Conservation (phyloP, 371 early-diverging fungal species). For the Dinochytrium kinnereticum region DNA sequence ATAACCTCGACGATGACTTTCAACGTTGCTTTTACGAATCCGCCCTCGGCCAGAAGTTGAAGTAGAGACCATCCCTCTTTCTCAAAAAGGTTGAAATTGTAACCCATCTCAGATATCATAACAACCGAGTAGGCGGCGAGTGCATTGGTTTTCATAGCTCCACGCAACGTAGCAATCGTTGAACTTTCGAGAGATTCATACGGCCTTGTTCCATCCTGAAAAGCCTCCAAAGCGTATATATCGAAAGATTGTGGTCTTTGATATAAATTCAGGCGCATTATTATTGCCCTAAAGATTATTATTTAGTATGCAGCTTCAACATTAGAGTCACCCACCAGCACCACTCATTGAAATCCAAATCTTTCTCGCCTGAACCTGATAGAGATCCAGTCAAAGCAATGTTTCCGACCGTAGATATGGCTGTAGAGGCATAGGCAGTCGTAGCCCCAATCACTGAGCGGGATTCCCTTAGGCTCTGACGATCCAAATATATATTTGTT, state of each 20-base stretch:
- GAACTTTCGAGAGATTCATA: constrained; percentile 41
- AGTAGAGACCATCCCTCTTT: constrained; percentile 45
- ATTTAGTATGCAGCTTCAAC: not conserved
- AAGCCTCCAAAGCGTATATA: constrained; percentile 32
- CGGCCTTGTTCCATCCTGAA: constrained; percentile 18
- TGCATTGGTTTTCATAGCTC: constrained; percentile 35
- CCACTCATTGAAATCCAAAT: constrained; percentile 42
- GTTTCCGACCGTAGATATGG: constrained; percentile 29
- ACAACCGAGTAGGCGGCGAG: constrained; percentile 45
- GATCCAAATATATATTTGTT: constrained; percentile 43
- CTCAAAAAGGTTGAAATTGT: constrained; percentile 37
- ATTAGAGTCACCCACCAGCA: constrained; percentile 43
- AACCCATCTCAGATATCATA: constrained; percentile 48
- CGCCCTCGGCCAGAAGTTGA: constrained; percentile 26
- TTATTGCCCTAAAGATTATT: constrained; percentile 24
- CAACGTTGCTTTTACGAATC: constrained; percentile 23
- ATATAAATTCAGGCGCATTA: constrained; percentile 29
- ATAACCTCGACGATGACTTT: constrained; percentile 31
- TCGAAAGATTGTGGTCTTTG: constrained; percentile 32
- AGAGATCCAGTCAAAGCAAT: constrained; percentile 19
- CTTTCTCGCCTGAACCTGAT: constrained; percentile 7
- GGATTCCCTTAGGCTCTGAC: constrained; percentile 24
- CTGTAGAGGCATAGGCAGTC: constrained; percentile 28
- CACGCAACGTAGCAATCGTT: constrained; percentile 41
- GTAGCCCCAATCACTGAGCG: constrained; percentile 25